Base-by-base conservation (phyloP, 23 red algal species). In the Gracilaria vermiculophylla region DNA sequence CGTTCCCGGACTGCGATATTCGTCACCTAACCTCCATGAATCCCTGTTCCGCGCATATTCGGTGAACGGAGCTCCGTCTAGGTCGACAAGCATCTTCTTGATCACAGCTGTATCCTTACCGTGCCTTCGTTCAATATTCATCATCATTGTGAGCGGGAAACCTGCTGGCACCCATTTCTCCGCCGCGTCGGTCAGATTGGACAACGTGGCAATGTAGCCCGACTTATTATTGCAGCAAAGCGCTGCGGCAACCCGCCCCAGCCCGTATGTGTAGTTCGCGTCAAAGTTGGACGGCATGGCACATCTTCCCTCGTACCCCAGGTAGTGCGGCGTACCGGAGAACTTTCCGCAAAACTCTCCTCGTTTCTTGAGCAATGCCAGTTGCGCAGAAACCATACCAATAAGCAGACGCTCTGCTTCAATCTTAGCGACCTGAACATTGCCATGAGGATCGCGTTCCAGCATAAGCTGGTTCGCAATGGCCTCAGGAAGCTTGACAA, bases 141-240 rank as follows among this genome's bases (percentile, higher is more conserved):
- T 98, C 96, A 98, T 98, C 78, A 94, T 87, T 5, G 96, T 98
- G 9, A 98, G 83, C 33, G 96, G 96, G 81, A 89, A 94, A 65
- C 92, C 96, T 44, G 92, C 96, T 6, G 86, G 85, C 33, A 77
- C 52, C 96, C 96, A 98, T 37, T 92, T 60, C 80, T 98, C 96
- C 1, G 96, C 81, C 23, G 76, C 34, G 50, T 86, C 82, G 31
- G 86, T 94, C 23, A 98, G 80, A 47, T 87, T 78, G 39, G 82
- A 82, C 41, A 91, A 79, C 0, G 91, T 85, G 5, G 96, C 96
- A 29, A 98, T 79, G 55, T 95, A 94, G 2, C 96, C 96, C 1
- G 91, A 92, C 44, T 87, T 80, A n/a, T 81, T 86, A 57, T 75
- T 53, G 67, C 94, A 93, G 53, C 94, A 88, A 31, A 98, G 85